Conservation (phyloP, 164 flowering plant genomes). For the Magnolia sinica region DNA sequence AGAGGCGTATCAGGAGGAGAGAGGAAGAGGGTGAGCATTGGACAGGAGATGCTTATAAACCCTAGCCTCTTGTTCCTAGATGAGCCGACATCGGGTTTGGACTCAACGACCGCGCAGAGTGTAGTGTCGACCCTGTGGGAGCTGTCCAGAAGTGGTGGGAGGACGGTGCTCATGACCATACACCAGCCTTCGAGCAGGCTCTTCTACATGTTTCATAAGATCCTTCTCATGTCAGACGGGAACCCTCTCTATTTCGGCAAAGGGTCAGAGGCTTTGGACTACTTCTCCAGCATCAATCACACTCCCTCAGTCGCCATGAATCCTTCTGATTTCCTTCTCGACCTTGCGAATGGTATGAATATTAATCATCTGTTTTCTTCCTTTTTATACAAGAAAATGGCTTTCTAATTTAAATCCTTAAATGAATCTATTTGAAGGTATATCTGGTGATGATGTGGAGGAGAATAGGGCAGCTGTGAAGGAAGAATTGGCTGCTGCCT, state of each 20-base stretch:
- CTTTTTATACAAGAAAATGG: neutral
- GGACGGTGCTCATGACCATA: slow-evolving; percentile 63
- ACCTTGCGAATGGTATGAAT: slow-evolving; percentile 77
- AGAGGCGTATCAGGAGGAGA: slow-evolving; percentile 36
- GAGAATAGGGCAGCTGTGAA: slow-evolving; percentile 2
- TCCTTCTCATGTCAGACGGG: slow-evolving; percentile 64
- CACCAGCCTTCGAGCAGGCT: slow-evolving; percentile 85
- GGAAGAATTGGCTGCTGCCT: slow-evolving; percentile 8
- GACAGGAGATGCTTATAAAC: slow-evolving; percentile 77
- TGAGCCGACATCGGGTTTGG: slow-evolving; percentile 85
- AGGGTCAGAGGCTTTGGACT: slow-evolving; percentile 54
- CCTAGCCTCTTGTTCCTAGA: slow-evolving; percentile 70
- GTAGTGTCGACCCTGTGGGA: slow-evolving; percentile 60
- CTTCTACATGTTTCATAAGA: slow-evolving; percentile 72
- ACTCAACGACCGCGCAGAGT: slow-evolving; percentile 65
- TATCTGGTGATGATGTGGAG: slow-evolving; percentile 1
- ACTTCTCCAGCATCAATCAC: slow-evolving; percentile 55
- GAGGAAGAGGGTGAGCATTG: slow-evolving; percentile 44
- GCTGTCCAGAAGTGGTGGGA: slow-evolving; percentile 56
- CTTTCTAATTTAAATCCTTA: neutral
- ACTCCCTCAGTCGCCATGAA: slow-evolving; percentile 61
- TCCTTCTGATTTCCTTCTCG: slow-evolving; percentile 72
- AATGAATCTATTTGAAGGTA: slow-evolving; percentile 3
- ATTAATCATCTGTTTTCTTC: neutral
- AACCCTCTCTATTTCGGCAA: slow-evolving; percentile 59